Evolutionary conservation across 148 eudicot species (phyloP).

Genomic region (Cornus florida): DNA sequence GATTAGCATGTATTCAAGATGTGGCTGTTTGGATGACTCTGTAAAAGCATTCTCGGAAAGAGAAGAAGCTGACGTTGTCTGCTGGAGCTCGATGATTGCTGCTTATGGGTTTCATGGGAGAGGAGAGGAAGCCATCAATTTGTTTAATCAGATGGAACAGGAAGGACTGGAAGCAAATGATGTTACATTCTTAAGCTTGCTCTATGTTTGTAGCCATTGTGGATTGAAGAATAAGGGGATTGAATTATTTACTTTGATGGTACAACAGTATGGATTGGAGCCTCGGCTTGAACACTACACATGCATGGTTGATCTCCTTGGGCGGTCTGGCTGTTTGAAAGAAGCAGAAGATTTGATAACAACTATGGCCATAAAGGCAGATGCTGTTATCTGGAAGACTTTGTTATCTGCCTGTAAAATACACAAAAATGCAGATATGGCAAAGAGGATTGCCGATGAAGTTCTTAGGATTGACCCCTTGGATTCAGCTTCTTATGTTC

Average conservation of each 20-base stretch:
- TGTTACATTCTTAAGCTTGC: slow-evolving; percentile 76
- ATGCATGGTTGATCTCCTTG: slow-evolving; percentile 79
- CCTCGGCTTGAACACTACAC: slow-evolving; percentile 78
- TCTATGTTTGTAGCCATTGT: slow-evolving; percentile 83
- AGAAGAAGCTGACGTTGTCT: slow-evolving; percentile 46
- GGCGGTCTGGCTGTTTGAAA: slow-evolving; percentile 62
- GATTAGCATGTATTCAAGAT: slow-evolving; percentile 84
- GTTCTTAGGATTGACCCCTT: slow-evolving; percentile 52
- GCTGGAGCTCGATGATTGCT: slow-evolving; percentile 80
- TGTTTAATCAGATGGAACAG: slow-evolving; percentile 52
- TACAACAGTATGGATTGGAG: slow-evolving; percentile 36
- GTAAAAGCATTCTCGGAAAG: slow-evolving; percentile 52
- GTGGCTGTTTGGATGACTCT: slow-evolving; percentile 82
- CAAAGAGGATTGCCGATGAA: slow-evolving; percentile 61
- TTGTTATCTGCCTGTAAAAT: slow-evolving; percentile 78
- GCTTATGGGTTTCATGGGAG: slow-evolving; percentile 91
- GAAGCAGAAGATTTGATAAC: slow-evolving; percentile 71
- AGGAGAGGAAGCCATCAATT: slow-evolving; percentile 62
- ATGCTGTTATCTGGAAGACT: slow-evolving; percentile 81
- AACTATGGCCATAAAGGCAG: slow-evolving; percentile 71
- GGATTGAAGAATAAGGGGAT: slow-evolving; percentile 75
- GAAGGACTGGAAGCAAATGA: slow-evolving; percentile 61
- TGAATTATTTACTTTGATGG: slow-evolving; percentile 60
- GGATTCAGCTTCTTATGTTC: slow-evolving; percentile 73
- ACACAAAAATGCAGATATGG: slow-evolving; percentile 66